Percentiles rank a stretch among this genome's conserved stretches.
phyloP scores from a whole-genome alignment of 441 rosid genomes.

The Pelargonium australe region DNA sequence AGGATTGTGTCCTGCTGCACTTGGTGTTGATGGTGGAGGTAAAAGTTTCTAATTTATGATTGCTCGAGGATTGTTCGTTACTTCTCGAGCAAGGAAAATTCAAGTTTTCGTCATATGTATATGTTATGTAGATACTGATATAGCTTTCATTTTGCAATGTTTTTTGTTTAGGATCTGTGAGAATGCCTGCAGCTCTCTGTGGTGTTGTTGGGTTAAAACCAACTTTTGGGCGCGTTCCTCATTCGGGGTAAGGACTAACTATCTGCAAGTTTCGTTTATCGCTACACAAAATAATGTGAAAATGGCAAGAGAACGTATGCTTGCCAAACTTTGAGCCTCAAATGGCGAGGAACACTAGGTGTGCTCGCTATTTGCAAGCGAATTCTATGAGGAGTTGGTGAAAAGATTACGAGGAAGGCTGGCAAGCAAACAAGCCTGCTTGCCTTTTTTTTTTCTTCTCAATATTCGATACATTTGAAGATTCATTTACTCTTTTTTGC shows the following conservation, averaged over 20 bases:
- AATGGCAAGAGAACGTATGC: too few species aligned
- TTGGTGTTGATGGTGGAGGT: constrained; percentile 87
- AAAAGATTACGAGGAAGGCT: too few species aligned
- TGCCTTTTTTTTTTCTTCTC: neutral
- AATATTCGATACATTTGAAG: neutral
- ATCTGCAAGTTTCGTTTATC: neutral
- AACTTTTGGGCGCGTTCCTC: constrained; percentile 54
- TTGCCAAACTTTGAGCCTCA: too few species aligned
- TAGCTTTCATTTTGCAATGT: constrained; percentile 4
- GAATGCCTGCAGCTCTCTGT: constrained; percentile 77
- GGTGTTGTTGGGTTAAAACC: constrained; percentile 75
- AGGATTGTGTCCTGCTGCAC: constrained; percentile 69
- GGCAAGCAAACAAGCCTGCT: too few species aligned
- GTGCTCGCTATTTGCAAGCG: too few species aligned
- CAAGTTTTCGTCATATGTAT: too few species aligned
- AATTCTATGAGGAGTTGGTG: too few species aligned
- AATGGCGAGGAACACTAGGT: too few species aligned
- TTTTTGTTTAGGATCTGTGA: constrained; percentile 50
- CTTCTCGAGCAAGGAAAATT: too few species aligned
- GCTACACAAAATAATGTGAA: too few species aligned
- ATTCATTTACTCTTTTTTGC: constrained; percentile 14
- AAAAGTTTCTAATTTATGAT: neutral
- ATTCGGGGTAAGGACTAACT: constrained; percentile 38
- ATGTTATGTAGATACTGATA: too few species aligned
- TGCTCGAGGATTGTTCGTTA: too few species aligned